Conservation (phyloP, 2,329 filamentous ascomycete genomes). For the Arthrinium phaeospermum region DNA sequence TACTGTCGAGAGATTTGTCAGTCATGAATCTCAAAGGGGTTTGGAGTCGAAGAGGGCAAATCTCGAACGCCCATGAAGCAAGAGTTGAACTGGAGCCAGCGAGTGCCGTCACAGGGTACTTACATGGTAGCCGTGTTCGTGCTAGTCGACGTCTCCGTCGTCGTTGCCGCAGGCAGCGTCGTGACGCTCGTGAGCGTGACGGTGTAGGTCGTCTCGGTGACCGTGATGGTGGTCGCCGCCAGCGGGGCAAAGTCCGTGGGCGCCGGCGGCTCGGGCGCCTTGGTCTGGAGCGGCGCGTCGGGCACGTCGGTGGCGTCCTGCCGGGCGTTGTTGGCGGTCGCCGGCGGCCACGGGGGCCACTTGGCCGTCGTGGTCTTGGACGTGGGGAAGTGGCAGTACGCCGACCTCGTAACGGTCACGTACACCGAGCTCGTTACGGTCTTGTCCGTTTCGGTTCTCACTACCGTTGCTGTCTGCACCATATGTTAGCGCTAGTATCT, state of each 20-base stretch:
- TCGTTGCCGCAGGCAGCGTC: slow-evolving; percentile 39
- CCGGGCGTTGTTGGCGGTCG: slow-evolving; percentile 23
- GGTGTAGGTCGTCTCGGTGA: slow-evolving; percentile 42
- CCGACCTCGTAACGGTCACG: slow-evolving; percentile 41
- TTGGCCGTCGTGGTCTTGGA: slow-evolving; percentile 23
- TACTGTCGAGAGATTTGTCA: slow-evolving; percentile 30
- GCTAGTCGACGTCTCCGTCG: slow-evolving; percentile 41
- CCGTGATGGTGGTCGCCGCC: slow-evolving; percentile 42
- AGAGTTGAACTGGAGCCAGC: not conserved
- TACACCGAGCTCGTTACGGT: slow-evolving; percentile 39
- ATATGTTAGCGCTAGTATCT: not conserved
- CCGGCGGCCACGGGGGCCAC: slow-evolving; percentile 31
- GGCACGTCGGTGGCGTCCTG: not conserved
- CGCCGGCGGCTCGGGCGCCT: slow-evolving; percentile 24
- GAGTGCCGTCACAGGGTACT: slow-evolving; percentile 18
- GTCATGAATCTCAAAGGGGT: not conserved
- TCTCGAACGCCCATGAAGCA: not conserved
- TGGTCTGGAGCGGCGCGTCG: not conserved
- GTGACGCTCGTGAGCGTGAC: slow-evolving; percentile 37
- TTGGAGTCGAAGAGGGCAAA: too few species aligned
- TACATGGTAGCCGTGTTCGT: slow-evolving; percentile 42
- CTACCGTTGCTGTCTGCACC: slow-evolving; percentile 36
- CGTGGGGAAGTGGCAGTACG: slow-evolving; percentile 42
- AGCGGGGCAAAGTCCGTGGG: slow-evolving; percentile 30
- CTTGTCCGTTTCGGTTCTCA: slow-evolving; percentile 40